Evolutionary conservation across 179 eudicot genomes (phyloP), one percentile per base, ranked within the genome.

Genomic region (Carnegiea gigantea): DNA sequence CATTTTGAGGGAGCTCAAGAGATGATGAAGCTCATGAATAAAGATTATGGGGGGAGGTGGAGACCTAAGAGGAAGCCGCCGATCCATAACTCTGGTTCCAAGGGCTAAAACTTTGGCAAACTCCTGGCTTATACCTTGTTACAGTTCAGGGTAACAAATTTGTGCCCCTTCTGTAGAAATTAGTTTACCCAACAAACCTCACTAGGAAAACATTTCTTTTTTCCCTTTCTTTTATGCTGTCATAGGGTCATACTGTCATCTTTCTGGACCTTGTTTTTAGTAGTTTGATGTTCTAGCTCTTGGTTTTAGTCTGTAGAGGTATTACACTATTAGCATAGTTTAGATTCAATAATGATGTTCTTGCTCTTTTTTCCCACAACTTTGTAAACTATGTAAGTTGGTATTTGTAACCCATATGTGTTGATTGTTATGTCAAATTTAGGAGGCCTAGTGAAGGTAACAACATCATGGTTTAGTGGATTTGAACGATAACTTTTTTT

Each of bases 1-100:
- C 43, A 43, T 67, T 9, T 67, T 33, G 84, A 86, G 43, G 92
- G 82, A 33, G 79, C 83, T 26, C 83, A 80, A 59, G 97, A 91
- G 85, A 82, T 91, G 24, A 87, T 81, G 81, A 88, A 82, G 82
- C 84, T 92, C 70, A 88, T 90, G 93, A 59, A 73, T 36, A 85
- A 54, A 76, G 97, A 92, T 82, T 92, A 92, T 80, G 59, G 36
- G 1, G 78, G 81, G 59, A 44, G n/a, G 28, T 65, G 70, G 28
- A 76, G 1, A 44, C 87, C 88, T 48, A 79, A 28, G 49, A 82
- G 85, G 38, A 91, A 82, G 70, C 89, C 94, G 64, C 97, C 97
- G 11, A 86, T 85, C 81, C 86, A 92, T 78, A 92, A 92, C 75
- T 74, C 73, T 11, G 73, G 24, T 77, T 91, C 91, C 18, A 89